phyloP scores from a whole-genome alignment of 495 filamentous ascomycete species.

The Penicillium psychrofluorescens region DNA sequence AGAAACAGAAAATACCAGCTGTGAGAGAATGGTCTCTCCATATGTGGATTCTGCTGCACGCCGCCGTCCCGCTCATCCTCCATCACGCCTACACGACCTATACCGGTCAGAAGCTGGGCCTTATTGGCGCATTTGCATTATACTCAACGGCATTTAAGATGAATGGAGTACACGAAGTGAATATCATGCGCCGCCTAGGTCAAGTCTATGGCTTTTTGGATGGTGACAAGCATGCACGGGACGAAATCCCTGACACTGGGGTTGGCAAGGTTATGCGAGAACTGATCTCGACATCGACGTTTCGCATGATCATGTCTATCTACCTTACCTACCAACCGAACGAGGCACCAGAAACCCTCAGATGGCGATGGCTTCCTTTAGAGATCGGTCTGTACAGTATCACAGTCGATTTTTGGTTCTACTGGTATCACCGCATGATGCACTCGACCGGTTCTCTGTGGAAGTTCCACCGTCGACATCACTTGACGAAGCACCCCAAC shows the following conservation, averaged over 20 bases:
- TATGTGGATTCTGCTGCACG: slow-evolving; percentile 19
- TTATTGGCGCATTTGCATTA: slow-evolving; percentile 11
- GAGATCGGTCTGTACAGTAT: slow-evolving; percentile 22
- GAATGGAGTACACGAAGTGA: slow-evolving; percentile 19
- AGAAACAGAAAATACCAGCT: slow-evolving; percentile 18
- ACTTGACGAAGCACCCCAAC: slow-evolving; percentile 23
- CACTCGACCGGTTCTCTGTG: slow-evolving; percentile 14
- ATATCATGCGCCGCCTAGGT: slow-evolving; percentile 19
- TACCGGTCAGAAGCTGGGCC: slow-evolving; percentile 7
- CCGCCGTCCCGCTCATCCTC: slow-evolving; percentile 12
- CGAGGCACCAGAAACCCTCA: slow-evolving; percentile 5
- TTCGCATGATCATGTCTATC: slow-evolving; percentile 17
- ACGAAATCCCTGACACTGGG: slow-evolving; percentile 19
- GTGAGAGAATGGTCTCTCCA: slow-evolving; percentile 16
- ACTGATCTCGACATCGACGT: slow-evolving; percentile 14
- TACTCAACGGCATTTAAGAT: slow-evolving; percentile 18
- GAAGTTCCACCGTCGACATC: slow-evolving; percentile 22
- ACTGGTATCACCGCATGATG: slow-evolving; percentile 23
- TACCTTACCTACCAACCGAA: slow-evolving; percentile 31
- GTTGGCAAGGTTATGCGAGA: slow-evolving; percentile 17
- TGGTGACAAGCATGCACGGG: slow-evolving; percentile 21
- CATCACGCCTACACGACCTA: slow-evolving; percentile 16
- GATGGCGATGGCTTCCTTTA: slow-evolving; percentile 17
- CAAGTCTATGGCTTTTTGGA: slow-evolving; percentile 20
- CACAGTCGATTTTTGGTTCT: slow-evolving; percentile 23